Evolutionary conservation across 2,329 filamentous ascomycete genomes (phyloP).

Genomic region (Clarireedia hainanense): DNA sequence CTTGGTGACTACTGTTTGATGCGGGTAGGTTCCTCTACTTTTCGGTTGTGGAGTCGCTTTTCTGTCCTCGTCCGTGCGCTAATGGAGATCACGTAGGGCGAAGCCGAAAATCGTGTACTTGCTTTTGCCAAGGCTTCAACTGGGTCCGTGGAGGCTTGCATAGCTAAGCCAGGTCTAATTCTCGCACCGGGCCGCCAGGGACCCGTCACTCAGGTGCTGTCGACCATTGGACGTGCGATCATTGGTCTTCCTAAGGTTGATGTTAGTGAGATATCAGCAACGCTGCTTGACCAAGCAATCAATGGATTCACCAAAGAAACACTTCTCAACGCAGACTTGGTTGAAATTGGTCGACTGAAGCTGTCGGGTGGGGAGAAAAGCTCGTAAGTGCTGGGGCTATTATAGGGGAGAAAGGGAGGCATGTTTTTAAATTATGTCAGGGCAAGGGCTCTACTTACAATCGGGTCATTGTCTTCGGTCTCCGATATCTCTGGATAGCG

Average conservation of each 20-base stretch:
- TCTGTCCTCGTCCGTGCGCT: not conserved
- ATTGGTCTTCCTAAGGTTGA: slow-evolving; percentile 31
- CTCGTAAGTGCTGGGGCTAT: not conserved
- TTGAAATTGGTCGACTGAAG: slow-evolving; percentile 15
- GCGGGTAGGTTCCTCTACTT: slow-evolving; percentile 34
- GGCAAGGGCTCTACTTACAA: no score
- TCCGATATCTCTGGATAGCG: no score
- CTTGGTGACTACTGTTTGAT: slow-evolving; percentile 37
- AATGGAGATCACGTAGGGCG: slow-evolving; percentile 32
- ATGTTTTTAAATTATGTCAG: no score
- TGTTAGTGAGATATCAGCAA: slow-evolving; percentile 33
- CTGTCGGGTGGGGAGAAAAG: not conserved
- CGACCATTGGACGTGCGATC: slow-evolving; percentile 15
- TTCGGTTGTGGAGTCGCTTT: not conserved
- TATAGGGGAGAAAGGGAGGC: no score
- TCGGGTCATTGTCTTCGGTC: no score
- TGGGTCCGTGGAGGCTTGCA: slow-evolving; percentile 31
- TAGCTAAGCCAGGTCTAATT: slow-evolving; percentile 39
- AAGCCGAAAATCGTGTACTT: slow-evolving; percentile 38
- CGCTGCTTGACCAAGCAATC: slow-evolving; percentile 34
- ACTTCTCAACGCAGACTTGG: not conserved
- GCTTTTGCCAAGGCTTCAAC: slow-evolving; percentile 33
- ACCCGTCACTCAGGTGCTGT: slow-evolving; percentile 17
- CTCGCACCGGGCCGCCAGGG: slow-evolving; percentile 21
- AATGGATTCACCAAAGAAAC: slow-evolving; percentile 2